These are phyloP conservation scores for Candida sp. DNA, from an alignment of 1,139 yeast species.

Conservation along the genomic window DNA sequence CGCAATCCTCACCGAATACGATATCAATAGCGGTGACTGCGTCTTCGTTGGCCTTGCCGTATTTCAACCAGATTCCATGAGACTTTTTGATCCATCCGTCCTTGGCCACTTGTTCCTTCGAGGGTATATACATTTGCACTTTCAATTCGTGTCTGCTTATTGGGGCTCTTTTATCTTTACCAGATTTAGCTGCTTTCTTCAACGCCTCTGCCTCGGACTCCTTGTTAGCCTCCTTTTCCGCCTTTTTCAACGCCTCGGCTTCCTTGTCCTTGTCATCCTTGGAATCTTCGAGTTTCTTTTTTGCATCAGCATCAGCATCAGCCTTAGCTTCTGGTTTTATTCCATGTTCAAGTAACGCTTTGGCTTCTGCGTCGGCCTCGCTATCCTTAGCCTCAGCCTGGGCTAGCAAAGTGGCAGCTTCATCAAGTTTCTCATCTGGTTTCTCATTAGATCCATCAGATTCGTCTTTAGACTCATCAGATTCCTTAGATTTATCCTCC, in stretches of 20 bases:
- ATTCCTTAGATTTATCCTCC: conserved; percentile 10
- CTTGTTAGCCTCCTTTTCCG: conserved; percentile 3
- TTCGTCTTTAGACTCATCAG: conserved; percentile 1
- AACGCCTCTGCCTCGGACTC: conserved; percentile 5
- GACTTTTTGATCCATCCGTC: conserved; percentile 35
- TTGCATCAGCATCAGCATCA: conserved; percentile 3
- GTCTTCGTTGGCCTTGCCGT: conserved; percentile 34
- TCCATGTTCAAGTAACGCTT: neutral
- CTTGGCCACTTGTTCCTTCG: conserved; percentile 22
- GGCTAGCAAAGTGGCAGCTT: conserved; percentile 1
- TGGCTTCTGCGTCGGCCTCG: conserved; percentile 15
- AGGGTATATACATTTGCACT: conserved; percentile 25
- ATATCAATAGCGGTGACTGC: conserved; percentile 52
- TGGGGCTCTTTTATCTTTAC: conserved; percentile 1
- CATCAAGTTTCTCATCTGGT: neutral
- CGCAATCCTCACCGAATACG: conserved; percentile 68
- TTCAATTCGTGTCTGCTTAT: conserved; percentile 20
- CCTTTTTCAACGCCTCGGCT: conserved; percentile 5
- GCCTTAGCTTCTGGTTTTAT: conserved; percentile 2
- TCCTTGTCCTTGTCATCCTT: conserved; percentile 7
- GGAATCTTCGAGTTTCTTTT: neutral
- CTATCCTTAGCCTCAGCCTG: conserved; percentile 7
- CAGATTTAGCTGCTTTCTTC: conserved; percentile 5
- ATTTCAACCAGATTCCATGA: conserved; percentile 32
- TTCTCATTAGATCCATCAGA: conserved; percentile 8